phyloP scores from a whole-genome alignment of 257 asterid genomes.

The Coffea eugenioides region DNA sequence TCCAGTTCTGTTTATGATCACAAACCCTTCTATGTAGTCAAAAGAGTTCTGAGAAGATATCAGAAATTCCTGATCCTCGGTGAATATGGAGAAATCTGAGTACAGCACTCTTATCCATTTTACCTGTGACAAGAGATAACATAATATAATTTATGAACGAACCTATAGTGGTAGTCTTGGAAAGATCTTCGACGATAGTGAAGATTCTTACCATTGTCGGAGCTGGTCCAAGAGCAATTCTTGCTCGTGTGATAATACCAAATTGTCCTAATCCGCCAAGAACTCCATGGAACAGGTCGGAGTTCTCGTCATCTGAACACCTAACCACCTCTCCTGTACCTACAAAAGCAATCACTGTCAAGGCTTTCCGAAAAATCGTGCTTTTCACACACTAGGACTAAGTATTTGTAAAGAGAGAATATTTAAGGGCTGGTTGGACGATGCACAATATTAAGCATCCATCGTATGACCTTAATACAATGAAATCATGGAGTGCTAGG shows the following conservation, averaged over 20 bases:
- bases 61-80: slow-evolving; percentile 74
- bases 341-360: slow-evolving; percentile 19
- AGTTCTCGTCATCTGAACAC: slow-evolving; percentile 68
- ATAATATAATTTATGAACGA: not conserved
- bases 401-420: not conserved
- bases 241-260: slow-evolving; percentile 77
- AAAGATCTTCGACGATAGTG: not conserved
- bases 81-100: slow-evolving; percentile 60
- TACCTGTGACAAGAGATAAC: slow-evolving; percentile 45
- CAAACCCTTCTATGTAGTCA: slow-evolving; percentile 85
- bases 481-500: not conserved
- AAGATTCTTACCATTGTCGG: slow-evolving; percentile 51
- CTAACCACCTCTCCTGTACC: slow-evolving; percentile 72
- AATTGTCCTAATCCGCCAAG: slow-evolving; percentile 94
- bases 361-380: not conserved
- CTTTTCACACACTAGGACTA: not conserved
- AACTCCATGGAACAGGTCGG: slow-evolving; percentile 72
- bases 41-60: slow-evolving; percentile 56
- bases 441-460: slow-evolving; percentile 6
- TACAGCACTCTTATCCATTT: slow-evolving; percentile 89
- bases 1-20: slow-evolving; percentile 70
- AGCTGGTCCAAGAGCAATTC: slow-evolving; percentile 73
- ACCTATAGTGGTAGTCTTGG: not conserved
- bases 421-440: not conserved
- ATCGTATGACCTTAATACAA: not conserved